phyloP scores from a whole-genome alignment of 768 basidiomycete species.

The Psilocybe tampanensis region DNA sequence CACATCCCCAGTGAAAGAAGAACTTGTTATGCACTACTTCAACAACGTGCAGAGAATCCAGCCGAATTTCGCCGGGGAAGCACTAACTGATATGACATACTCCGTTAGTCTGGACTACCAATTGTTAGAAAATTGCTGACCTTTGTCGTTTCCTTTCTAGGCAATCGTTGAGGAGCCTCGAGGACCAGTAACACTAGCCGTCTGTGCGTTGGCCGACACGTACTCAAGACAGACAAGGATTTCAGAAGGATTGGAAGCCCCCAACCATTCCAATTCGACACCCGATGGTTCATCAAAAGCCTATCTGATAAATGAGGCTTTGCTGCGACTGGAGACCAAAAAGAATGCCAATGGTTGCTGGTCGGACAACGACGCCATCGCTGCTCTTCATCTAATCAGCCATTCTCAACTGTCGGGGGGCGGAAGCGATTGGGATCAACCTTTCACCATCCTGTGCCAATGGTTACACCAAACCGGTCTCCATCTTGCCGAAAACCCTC shows the following conservation, averaged over 20 bases:
- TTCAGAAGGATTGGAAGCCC: conserved; percentile 61
- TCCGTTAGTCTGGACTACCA: conserved; percentile 46
- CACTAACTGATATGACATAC: conserved; percentile 65
- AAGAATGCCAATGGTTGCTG: conserved; percentile 56
- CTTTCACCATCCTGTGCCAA: conserved; percentile 72
- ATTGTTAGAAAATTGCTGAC: not conserved
- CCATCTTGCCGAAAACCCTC: conserved; percentile 64
- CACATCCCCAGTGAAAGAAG: conserved; percentile 44
- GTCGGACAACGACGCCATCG: conserved; percentile 72
- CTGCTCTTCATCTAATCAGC: conserved; percentile 75
- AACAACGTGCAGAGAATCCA: conserved; percentile 68
- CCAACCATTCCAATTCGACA: conserved; percentile 45
- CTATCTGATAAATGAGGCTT: conserved; percentile 72
- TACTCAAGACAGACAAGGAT: conserved; percentile 66
- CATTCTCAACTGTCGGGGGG: conserved; percentile 76
- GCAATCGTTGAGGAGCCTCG: conserved; percentile 66
- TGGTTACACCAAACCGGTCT: conserved; percentile 76
- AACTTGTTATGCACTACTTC: conserved; percentile 76
- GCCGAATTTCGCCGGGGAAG: conserved; percentile 63
- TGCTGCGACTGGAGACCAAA: conserved; percentile 57
- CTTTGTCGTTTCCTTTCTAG: conserved; percentile 28
- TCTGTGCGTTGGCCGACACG: conserved; percentile 75
- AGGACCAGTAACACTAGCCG: conserved; percentile 71
- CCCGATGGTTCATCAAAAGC: conserved; percentile 60
- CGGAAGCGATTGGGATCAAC: conserved; percentile 66